Base-by-base conservation (phyloP, 805 yeast genomes). In the Yamadazyma scolyti region DNA sequence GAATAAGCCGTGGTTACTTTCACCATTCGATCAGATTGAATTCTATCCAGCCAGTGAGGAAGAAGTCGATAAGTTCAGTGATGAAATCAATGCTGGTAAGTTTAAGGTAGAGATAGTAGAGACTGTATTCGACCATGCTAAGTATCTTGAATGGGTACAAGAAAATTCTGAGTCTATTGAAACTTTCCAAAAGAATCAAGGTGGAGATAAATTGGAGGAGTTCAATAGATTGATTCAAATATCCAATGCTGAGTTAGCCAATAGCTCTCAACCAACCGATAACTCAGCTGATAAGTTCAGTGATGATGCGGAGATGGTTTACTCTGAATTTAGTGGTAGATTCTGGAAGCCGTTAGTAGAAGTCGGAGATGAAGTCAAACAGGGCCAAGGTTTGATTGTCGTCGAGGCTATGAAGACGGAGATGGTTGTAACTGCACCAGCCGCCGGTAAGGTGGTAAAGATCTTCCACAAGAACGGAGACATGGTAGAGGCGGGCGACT, bases 361-460 rank as follows among this genome's bases (percentile, higher is more conserved):
- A 35, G 89, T 73, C 27, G 96, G 96, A 15, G 93, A 84, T 47
- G 59, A 43, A 4, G 94, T 90, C 16, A 61, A 66, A 31, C 71
- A 62, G 27, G 94, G 89, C 20, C 90, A 86, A 47, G 87, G 87
- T 4, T 68, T 90, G 39, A 74, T 90, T 43, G 87, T 93, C 23
- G 85, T 90, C 32, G 98, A 90, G 60, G 97, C 98, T 33, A 90
- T 90, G 98, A 90, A 90, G 70, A 93, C 97, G 0, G 98, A 90
- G 61, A 90, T 90, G 97, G 74, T 77, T 30, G 95, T 90, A 20
- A 68, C 60, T 33, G 77, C 97, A 13, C 72, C 95, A 1, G 66
- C 52, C 34, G 65, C 67, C 14, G 95, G 95, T 48, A 82, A 75
- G 50, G 89, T 86, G 14, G 52, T 74, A 28, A 82, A 83, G 61